Conservation (phyloP, 2,329 filamentous ascomycete species). For the Aspergillus neotritici region DNA sequence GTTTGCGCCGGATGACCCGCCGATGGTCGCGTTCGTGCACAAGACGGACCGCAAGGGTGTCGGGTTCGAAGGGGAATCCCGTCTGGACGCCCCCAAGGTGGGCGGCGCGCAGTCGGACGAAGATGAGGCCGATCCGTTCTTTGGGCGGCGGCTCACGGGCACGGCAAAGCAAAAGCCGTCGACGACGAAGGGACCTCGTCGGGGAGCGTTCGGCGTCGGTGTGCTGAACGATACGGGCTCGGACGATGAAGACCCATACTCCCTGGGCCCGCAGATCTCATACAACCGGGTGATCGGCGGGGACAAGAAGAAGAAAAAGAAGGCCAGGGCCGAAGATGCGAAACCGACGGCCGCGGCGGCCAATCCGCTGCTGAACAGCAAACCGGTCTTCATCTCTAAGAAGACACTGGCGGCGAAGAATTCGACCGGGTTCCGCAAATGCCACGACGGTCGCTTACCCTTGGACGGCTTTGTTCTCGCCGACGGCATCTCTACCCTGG, state of each 20-base stretch:
- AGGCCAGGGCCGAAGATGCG: constrained; percentile 35
- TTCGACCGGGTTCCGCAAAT: constrained; percentile 56
- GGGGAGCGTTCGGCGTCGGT: constrained; percentile 76
- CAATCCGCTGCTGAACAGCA: constrained; percentile 61
- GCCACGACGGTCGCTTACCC: constrained; percentile 75
- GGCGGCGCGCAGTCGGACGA: constrained; percentile 18
- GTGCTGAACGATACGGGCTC: constrained; percentile 89
- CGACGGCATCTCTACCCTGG: constrained; percentile 45
- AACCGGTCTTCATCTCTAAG: constrained; percentile 71
- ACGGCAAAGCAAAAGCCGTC: constrained; percentile 33
- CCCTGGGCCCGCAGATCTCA: constrained; percentile 82
- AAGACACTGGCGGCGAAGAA: constrained; percentile 46
- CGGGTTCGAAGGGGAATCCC: constrained; percentile 40
- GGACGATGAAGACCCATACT: constrained; percentile 91
- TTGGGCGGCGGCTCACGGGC: constrained; percentile 27
- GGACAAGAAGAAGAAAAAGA: constrained; percentile 72
- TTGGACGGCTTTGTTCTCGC: constrained; percentile 75
- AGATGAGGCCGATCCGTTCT: constrained; percentile 33
- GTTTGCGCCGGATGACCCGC: constrained; percentile 78
- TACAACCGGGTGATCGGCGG: constrained; percentile 78
- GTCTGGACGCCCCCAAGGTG: constrained; percentile 21
- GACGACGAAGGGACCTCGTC: constrained; percentile 51
- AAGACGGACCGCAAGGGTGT: constrained; percentile 45
- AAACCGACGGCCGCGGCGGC: constrained; percentile 44
- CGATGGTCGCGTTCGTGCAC: constrained; percentile 50